Evolutionary conservation across 768 basidiomycete species (phyloP).

Genomic region (Mycena kentingensis): DNA sequence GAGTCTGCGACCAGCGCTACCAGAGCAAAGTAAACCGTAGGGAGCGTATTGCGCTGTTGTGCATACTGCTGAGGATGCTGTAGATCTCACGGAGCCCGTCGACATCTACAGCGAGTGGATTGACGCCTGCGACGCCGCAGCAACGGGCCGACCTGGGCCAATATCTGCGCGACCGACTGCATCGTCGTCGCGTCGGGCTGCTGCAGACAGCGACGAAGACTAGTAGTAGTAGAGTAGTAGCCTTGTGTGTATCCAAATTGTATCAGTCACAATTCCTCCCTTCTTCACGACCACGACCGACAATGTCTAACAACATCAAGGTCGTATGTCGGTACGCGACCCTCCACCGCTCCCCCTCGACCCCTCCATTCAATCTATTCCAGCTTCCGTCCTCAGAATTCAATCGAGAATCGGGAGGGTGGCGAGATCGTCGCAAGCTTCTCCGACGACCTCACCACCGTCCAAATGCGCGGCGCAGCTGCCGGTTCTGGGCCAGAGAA

Average conservation of each 20-base stretch:
- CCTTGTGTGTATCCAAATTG: too few species aligned
- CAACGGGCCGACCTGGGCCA: conserved; percentile 62
- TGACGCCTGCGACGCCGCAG: conserved; percentile 83
- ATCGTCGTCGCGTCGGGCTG: conserved; percentile 58
- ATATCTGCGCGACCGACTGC: conserved; percentile 54
- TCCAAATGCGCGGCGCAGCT: conserved; percentile 72
- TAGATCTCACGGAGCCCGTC: conserved; percentile 85
- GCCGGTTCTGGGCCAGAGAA: conserved; percentile 83
- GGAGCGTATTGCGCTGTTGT: conserved; percentile 30
- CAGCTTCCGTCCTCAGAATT: conserved; percentile 94
- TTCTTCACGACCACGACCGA: conserved; percentile 16
- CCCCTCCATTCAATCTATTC: conserved; percentile 15
- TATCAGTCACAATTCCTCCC: neutral
- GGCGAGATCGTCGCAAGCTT: conserved; percentile 89
- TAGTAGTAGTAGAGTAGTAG: conserved; percentile 32
- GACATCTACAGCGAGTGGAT: conserved; percentile 94
- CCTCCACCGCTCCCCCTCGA: conserved; percentile 1
- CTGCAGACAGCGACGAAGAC: conserved; percentile 54
- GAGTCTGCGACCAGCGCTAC: conserved; percentile 84
- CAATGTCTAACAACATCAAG: conserved; percentile 89
- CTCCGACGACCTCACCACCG: conserved; percentile 83
- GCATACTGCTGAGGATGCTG: conserved; percentile 8
- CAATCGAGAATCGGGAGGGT: conserved; percentile 85
- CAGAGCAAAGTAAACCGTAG: conserved; percentile 87
- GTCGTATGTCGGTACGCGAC: conserved; percentile 93